These are phyloP conservation scores for Solanum etuberosum DNA, from an alignment of 257 asterid genomes.

Conservation along the genomic window DNA sequence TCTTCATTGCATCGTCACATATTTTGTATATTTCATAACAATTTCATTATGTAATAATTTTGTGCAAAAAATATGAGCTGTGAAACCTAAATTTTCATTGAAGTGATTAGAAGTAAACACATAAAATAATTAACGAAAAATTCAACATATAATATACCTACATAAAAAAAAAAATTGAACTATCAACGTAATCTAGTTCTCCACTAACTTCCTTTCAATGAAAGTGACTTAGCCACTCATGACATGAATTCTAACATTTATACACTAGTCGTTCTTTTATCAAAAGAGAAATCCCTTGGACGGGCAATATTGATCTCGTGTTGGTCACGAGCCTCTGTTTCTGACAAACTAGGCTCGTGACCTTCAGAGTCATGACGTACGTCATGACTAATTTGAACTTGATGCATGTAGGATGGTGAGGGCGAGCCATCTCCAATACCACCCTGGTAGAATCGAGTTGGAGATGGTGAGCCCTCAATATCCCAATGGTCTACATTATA, in stretches of 20 bases:
- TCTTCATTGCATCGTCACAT: not conserved
- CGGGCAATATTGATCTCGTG: slow-evolving; percentile 16
- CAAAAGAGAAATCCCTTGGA: slow-evolving; percentile 36
- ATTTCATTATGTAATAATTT: not conserved
- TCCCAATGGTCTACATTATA: slow-evolving; percentile 34
- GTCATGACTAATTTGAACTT: slow-evolving; percentile 24
- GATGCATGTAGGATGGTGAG: slow-evolving; percentile 8
- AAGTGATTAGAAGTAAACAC: not conserved
- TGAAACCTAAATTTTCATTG: not conserved
- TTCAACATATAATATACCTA: not conserved
- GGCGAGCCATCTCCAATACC: not conserved
- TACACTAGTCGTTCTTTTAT: slow-evolving; percentile 3
- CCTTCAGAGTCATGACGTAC: not conserved
- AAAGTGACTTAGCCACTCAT: not conserved
- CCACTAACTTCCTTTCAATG: not conserved
- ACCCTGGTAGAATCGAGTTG: slow-evolving; percentile 17
- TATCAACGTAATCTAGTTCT: not conserved
- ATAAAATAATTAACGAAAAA: not conserved
- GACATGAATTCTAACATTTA: not conserved
- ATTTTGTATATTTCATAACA: not conserved
- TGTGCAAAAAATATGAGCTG: not conserved
- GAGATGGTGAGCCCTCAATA: slow-evolving; percentile 31
- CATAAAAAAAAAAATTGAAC: not conserved
- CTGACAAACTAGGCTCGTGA: slow-evolving; percentile 9
- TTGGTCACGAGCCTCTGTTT: not conserved